Evolutionary conservation across 2,329 filamentous ascomycete genomes (phyloP), one percentile per base, ranked within the genome.

Genomic region (Cytospora chrysosperma): DNA sequence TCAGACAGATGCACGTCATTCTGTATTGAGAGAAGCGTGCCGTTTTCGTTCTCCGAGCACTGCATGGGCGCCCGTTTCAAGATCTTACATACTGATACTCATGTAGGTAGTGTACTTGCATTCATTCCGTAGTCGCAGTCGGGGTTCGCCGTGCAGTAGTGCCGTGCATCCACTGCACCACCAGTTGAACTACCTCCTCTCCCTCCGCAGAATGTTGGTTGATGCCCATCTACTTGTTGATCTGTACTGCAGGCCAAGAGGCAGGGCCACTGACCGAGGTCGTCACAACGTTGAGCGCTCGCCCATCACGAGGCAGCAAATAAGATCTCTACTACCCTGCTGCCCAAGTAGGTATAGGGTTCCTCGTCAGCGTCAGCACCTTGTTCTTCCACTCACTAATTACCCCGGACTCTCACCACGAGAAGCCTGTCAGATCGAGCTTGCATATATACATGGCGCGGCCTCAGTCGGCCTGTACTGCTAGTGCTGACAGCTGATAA

Each of bases 91-190:
- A 37, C 51, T 52, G n/a, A n/a, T n/a, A n/a, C n/a, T n/a, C n/a
- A n/a, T n/a, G n/a, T n/a, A n/a, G n/a, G n/a, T n/a, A n/a, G 58
- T 27, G 37, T 47, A 34, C 27, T 12, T 24, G 6, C 51, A 47
- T 28, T n/a, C 19, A 21, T 19, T 9, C 34, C 51, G 47, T 32
- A 37, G 59, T 56, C 17, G 40, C 59, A 55, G 28, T 61, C 59
- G 59, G 59, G 34, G 59, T 61, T 28, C 40, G 51, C 59, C 32
- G 27, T 61, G 51, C 58, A 61, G 58, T 49, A 61, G 58, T 49
- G 51, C 51, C 34, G 15, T n/a, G n/a, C n/a, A n/a, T n/a, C n/a
- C n/a, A n/a, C n/a, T n/a, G n/a, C n/a, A n/a, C n/a, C n/a, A n/a
- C n/a, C n/a, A n/a, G n/a, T n/a, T n/a, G n/a, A n/a, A n/a, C n/a